These are phyloP conservation scores for Lentinula lateritia DNA, from an alignment of 768 basidiomycete genomes.

Conservation along the genomic window DNA sequence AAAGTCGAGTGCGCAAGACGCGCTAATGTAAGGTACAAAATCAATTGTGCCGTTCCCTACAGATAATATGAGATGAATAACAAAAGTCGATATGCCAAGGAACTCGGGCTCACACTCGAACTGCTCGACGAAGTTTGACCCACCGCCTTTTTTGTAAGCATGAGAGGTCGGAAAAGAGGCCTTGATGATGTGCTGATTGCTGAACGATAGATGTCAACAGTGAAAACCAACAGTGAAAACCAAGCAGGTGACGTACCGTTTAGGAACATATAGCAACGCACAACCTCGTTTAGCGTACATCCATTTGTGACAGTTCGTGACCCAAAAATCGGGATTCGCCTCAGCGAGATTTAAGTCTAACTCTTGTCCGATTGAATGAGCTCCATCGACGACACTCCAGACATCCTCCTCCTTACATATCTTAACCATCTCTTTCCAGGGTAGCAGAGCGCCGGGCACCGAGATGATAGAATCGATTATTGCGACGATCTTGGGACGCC, in stretches of 20 bases:
- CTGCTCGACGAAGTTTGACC: constrained; percentile 41
- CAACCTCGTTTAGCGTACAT: constrained; percentile 48
- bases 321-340: constrained; percentile 52
- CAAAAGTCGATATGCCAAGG: constrained; percentile 1
- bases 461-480: constrained; percentile 50
- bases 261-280: constrained; percentile 36
- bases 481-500: constrained; percentile 38
- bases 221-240: not conserved
- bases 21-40: constrained; percentile 44
- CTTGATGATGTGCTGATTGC: constrained; percentile 61
- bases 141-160: constrained; percentile 35
- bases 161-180: constrained; percentile 53
- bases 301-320: constrained; percentile 69
- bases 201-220: constrained; percentile 16
- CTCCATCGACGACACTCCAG: constrained; percentile 53
- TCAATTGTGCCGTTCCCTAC: constrained; percentile 66
- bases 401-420: constrained; percentile 51
- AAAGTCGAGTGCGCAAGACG: constrained; percentile 64
- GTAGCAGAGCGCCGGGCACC: constrained; percentile 45
- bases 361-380: constrained; percentile 64
- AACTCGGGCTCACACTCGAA: constrained; percentile 46
- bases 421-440: constrained; percentile 55
- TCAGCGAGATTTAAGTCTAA: constrained; percentile 42
- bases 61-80: not conserved
- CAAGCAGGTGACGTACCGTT: constrained; percentile 20